A percentile compares a stretch with the other conserved stretches of the same genome.
These are phyloP conservation scores for Leccinum pseudoinsigne DNA, from an alignment of 1,284 basidiomycete genomes.

Conservation along the genomic window DNA sequence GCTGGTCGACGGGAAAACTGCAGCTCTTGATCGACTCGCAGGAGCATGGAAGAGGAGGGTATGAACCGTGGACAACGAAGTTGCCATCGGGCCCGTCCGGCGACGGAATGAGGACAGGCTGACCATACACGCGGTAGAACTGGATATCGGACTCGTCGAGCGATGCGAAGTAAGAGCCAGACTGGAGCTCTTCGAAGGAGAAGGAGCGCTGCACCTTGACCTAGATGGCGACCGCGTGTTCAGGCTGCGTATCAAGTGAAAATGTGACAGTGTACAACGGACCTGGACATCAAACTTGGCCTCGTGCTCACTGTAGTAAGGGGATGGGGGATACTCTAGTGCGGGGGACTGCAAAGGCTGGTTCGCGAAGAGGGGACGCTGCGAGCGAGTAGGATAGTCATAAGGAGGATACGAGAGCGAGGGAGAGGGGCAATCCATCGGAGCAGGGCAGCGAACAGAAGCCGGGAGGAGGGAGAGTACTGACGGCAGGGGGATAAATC, in stretches of 20 bases:
- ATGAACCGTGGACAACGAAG: constrained; percentile 17
- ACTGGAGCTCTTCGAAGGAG: constrained; percentile 36
- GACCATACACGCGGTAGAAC: constrained; percentile 34
- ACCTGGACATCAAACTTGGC: constrained; percentile 30
- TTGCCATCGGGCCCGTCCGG: constrained; percentile 20
- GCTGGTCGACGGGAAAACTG: constrained; percentile 8
- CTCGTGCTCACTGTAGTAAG: constrained; percentile 14
- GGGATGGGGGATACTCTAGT: constrained; percentile 2
- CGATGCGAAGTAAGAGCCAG: constrained; percentile 30
- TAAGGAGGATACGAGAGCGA: constrained; percentile 1
- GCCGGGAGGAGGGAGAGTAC: constrained; percentile 3
- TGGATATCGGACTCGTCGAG: constrained; percentile 35
- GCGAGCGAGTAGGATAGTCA: constrained; percentile 6
- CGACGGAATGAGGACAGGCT: constrained; percentile 32
- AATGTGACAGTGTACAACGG: background rate
- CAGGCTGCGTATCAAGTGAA: background rate
- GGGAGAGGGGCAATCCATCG: constrained; percentile 19
- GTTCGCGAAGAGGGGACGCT: background rate
- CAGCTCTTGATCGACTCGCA: background rate
- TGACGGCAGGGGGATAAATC: constrained; percentile 23
- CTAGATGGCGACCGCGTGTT: constrained; percentile 15
- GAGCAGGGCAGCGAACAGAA: constrained; percentile 5
- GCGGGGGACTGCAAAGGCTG: constrained; percentile 3
- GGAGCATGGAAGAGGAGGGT: constrained; percentile 6
- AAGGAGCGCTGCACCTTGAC: constrained; percentile 34